Conservation (phyloP, 2,329 filamentous ascomycete genomes). For the Colletotrichum sp. region DNA sequence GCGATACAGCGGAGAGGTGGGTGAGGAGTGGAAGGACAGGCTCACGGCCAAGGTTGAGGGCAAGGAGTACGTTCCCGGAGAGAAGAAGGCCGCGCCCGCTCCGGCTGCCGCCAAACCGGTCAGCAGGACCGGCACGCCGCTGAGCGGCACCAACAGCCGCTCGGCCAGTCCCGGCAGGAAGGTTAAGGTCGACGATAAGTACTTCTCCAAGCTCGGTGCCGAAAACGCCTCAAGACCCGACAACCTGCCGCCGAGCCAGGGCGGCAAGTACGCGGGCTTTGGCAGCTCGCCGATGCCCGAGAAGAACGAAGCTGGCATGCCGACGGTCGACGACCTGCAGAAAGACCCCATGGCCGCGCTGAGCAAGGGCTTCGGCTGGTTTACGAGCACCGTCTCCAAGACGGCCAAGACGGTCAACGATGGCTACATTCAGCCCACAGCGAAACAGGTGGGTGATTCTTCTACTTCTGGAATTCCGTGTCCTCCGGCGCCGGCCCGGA, state of each 20-base stretch:
- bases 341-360: conserved; percentile 88
- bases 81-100: conserved; percentile 55
- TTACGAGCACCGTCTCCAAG: conserved; percentile 85
- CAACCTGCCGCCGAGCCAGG: conserved; percentile 82
- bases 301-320: conserved; percentile 53
- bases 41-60: conserved; percentile 88
- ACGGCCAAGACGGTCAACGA: conserved; percentile 92
- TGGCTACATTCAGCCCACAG: conserved; percentile 89
- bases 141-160: conserved; percentile 43
- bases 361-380: conserved; percentile 94
- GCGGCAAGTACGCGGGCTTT: conserved; percentile 92
- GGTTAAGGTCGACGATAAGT: conserved; percentile 79
- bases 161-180: conserved; percentile 51
- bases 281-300: conserved; percentile 74
- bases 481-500: background rate
- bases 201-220: conserved; percentile 84
- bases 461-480: conserved; percentile 19
- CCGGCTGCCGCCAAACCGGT: conserved; percentile 34
- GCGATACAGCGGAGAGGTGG: conserved; percentile 86
- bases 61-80: conserved; percentile 79
- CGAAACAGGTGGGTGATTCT: conserved; percentile 71
- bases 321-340: conserved; percentile 85
- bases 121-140: conserved; percentile 44
- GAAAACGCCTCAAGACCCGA: conserved; percentile 82
- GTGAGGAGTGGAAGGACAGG: conserved; percentile 95